These are phyloP conservation scores for Puccinia polysora DNA, from an alignment of 1,284 basidiomycete genomes.

Conservation along the genomic window DNA sequence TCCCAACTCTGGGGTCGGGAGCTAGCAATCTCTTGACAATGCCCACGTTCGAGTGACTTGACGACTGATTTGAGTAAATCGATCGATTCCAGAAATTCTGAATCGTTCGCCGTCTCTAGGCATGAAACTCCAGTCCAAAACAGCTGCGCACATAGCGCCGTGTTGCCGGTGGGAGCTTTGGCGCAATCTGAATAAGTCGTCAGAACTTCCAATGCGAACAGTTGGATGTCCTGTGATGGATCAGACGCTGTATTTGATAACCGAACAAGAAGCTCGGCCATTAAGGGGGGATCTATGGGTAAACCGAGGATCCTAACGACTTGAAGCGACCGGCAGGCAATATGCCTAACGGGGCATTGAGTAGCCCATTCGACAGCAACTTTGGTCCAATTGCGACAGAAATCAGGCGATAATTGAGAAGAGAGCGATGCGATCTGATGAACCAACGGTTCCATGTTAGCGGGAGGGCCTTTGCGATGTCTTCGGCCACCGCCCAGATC, in stretches of 20 bases:
- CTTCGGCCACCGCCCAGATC: conserved; percentile 25
- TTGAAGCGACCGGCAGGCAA: conserved; percentile 41
- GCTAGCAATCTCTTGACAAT: conserved; percentile 30
- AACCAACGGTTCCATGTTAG: conserved; percentile 33
- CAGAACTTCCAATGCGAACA: conserved; percentile 43
- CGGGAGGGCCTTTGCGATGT: conserved; percentile 37
- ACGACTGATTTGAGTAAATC: conserved; percentile 23
- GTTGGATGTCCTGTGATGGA: conserved; percentile 37
- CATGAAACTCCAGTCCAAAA: conserved; percentile 42
- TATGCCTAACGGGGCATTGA: conserved; percentile 42
- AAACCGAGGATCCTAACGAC: conserved; percentile 32
- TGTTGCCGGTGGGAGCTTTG: conserved; percentile 23
- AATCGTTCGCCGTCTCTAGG: conserved; percentile 35
- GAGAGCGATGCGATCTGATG: conserved; percentile 27
- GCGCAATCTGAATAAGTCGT: conserved; percentile 27
- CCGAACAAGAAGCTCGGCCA: conserved; percentile 34
- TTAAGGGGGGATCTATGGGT: conserved; percentile 14
- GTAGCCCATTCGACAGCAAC: conserved; percentile 44
- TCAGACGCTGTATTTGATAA: conserved; percentile 39
- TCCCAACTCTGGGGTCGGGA: conserved; percentile 31
- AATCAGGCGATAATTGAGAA: conserved; percentile 22
- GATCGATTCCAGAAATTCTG: conserved; percentile 40
- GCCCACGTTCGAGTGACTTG: conserved; percentile 13
- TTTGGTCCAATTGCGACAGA: conserved; percentile 34
- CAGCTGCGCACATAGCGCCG: conserved; percentile 23